A percentile compares a stretch with the other conserved stretches of the same genome.
These are phyloP conservation scores for Psilocybe cubensis DNA, from an alignment of 768 basidiomycete species.

Conservation along the genomic window DNA sequence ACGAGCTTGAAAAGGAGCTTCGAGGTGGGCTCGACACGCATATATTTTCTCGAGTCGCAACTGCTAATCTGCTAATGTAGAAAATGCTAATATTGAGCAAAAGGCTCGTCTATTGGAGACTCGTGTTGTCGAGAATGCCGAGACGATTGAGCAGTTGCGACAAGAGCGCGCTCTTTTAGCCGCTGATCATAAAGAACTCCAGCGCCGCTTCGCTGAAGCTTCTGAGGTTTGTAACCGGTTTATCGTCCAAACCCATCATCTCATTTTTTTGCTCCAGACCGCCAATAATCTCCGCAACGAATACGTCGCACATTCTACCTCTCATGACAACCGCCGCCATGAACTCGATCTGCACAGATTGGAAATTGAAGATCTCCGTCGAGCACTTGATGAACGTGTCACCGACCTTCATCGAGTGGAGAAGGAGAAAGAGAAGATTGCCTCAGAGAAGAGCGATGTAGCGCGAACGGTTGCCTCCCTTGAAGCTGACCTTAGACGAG, in stretches of 20 bases:
- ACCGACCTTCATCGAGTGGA: conserved; percentile 65
- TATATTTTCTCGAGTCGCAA: background rate
- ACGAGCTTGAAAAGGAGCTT: conserved; percentile 73
- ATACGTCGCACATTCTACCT: conserved; percentile 59
- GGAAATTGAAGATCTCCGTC: conserved; percentile 80
- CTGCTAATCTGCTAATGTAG: conserved; percentile 33
- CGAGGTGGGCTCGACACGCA: conserved; percentile 41
- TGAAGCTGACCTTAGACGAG: conserved; percentile 75
- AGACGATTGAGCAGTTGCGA: conserved; percentile 74
- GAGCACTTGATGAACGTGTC: conserved; percentile 62
- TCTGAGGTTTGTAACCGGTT: conserved; percentile 57
- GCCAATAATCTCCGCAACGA: conserved; percentile 55
- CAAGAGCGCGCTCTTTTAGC: conserved; percentile 75
- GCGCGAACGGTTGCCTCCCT: conserved; percentile 66
- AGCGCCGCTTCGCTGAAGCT: conserved; percentile 65
- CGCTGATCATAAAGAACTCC: conserved; percentile 73
- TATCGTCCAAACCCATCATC: conserved; percentile 24
- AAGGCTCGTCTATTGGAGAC: conserved; percentile 70
- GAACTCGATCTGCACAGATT: conserved; percentile 71
- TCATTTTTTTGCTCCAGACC: too few species aligned
- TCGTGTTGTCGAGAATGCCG: conserved; percentile 69
- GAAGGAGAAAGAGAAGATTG: conserved; percentile 64
- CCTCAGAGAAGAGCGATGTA: conserved; percentile 67
- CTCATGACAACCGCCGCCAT: conserved; percentile 73
- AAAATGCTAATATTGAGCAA: conserved; percentile 70